Percentiles rank a stretch among this genome's conserved stretches.
These are phyloP conservation scores for Saccharomyces jurei DNA, from an alignment of 805 yeast species.

Conservation along the genomic window DNA sequence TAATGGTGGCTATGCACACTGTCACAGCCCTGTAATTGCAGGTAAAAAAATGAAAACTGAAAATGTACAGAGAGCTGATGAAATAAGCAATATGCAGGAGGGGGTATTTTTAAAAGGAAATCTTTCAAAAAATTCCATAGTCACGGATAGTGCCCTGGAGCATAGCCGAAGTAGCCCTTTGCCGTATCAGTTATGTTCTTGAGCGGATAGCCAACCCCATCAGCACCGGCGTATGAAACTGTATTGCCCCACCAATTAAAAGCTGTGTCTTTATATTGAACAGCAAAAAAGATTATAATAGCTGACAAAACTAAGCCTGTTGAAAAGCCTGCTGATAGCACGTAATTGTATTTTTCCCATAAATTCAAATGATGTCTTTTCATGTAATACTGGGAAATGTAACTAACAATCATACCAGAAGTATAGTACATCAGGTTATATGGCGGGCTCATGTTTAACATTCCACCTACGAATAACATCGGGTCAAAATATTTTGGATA, in stretches of 20 bases:
- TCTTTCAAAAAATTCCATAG: too few species aligned
- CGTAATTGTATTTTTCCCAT: slow-evolving; percentile 47
- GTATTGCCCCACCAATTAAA: slow-evolving; percentile 63
- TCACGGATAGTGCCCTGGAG: slow-evolving; percentile 29
- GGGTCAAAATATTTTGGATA: slow-evolving; percentile 38
- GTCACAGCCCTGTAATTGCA: background rate
- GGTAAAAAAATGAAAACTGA: background rate
- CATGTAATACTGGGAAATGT: slow-evolving; percentile 42
- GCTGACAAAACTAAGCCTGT: slow-evolving; percentile 60
- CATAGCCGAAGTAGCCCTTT: slow-evolving; percentile 21
- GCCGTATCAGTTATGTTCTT: slow-evolving; percentile 9
- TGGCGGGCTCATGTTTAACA: slow-evolving; percentile 42
- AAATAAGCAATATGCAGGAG: background rate
- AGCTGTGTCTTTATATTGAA: slow-evolving; percentile 35
- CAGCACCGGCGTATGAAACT: slow-evolving; percentile 23
- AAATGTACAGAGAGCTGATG: background rate
- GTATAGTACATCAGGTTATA: slow-evolving; percentile 35
- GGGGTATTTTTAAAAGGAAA: too few species aligned
- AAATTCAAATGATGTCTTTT: slow-evolving; percentile 42
- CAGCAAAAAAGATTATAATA: slow-evolving; percentile 43
- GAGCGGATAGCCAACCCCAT: slow-evolving; percentile 10
- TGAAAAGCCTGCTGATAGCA: slow-evolving; percentile 47
- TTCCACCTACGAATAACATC: slow-evolving; percentile 44
- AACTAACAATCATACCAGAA: slow-evolving; percentile 26
- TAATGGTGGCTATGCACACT: background rate